Percentiles rank a stretch among this genome's conserved stretches.
Conservation (phyloP, 2,329 filamentous ascomycete genomes). For the Hymenoscyphus salicellus region DNA sequence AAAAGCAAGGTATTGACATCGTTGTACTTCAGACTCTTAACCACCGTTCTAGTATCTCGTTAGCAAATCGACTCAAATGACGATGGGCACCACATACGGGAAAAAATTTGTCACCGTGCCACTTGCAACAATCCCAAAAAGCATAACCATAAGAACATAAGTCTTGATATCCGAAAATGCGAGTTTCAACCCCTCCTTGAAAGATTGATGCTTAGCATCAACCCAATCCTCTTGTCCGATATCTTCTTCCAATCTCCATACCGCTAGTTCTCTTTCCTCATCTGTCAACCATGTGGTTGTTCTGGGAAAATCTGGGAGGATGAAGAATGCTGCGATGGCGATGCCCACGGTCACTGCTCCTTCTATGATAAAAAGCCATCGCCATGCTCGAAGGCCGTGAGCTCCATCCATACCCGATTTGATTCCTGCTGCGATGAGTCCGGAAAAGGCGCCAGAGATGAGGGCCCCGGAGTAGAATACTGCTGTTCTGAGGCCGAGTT, state of each 20-base stretch:
- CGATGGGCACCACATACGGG: constrained; percentile 45
- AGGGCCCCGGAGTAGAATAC: constrained; percentile 66
- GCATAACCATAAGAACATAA: constrained; percentile 31
- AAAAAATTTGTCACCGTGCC: constrained; percentile 67
- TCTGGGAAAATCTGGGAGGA: constrained; percentile 66
- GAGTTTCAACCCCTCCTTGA: constrained; percentile 49
- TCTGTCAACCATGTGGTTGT: constrained; percentile 56
- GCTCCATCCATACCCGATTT: constrained; percentile 60
- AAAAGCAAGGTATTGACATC: constrained; percentile 59
- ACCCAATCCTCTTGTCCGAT: constrained; percentile 63
- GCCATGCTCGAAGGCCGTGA: constrained; percentile 58
- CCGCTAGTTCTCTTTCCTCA: constrained; percentile 55
- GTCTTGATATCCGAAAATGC: constrained; percentile 56
- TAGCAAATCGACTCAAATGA: constrained; percentile 37
- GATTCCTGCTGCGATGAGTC: constrained; percentile 63
- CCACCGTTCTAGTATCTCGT: constrained; percentile 52
- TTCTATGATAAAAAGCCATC: constrained; percentile 69
- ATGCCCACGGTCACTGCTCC: constrained; percentile 62
- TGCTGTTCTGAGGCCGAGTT: constrained; percentile 63
- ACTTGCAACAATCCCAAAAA: constrained; percentile 56
- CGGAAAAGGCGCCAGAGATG: constrained; percentile 70
- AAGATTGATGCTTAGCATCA: constrained; percentile 52
- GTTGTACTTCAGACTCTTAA: constrained; percentile 63
- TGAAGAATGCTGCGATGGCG: constrained; percentile 53
- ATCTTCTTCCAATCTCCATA: constrained; percentile 62